A percentile compares a stretch with the other conserved stretches of the same genome.
These are phyloP conservation scores for Tillandsia leiboldiana DNA, from an alignment of 176 grass and related monocot genomes.

Conservation along the genomic window DNA sequence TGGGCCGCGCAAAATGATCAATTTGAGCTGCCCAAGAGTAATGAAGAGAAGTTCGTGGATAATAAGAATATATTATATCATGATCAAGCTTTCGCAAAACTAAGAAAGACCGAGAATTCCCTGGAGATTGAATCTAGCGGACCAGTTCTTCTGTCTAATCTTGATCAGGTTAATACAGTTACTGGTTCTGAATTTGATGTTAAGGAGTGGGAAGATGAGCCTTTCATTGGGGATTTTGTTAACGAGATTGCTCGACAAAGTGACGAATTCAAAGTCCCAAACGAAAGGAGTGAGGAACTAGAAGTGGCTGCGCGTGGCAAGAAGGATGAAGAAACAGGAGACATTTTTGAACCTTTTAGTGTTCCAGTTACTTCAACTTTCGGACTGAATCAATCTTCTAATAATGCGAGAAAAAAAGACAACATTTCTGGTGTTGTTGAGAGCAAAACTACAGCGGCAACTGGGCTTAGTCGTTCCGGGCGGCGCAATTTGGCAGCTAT, in stretches of 20 bases:
- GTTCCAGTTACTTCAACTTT: neutral
- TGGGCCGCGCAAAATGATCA: neutral
- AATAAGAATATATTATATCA: neutral
- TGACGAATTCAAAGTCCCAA: neutral
- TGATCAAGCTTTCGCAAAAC: neutral
- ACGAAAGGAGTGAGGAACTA: neutral
- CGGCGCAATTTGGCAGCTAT: conserved; percentile 8
- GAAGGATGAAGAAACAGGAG: neutral
- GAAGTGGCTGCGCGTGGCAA: neutral
- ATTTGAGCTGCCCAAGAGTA: neutral
- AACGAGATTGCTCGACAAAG: neutral
- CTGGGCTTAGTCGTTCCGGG: neutral
- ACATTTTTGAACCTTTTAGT: neutral
- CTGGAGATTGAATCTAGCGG: neutral
- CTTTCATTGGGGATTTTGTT: neutral
- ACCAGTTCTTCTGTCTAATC: neutral
- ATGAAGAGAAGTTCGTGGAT: neutral
- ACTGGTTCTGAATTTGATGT: neutral
- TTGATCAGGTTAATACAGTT: neutral
- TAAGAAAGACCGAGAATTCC: neutral
- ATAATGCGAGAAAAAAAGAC: neutral
- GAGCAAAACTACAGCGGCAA: neutral
- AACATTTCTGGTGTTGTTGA: neutral
- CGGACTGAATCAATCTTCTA: neutral
- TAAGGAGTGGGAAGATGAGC: neutral